phyloP scores from a whole-genome alignment of 2,329 filamentous ascomycete species.

The Cladophialophora chaetospira region DNA sequence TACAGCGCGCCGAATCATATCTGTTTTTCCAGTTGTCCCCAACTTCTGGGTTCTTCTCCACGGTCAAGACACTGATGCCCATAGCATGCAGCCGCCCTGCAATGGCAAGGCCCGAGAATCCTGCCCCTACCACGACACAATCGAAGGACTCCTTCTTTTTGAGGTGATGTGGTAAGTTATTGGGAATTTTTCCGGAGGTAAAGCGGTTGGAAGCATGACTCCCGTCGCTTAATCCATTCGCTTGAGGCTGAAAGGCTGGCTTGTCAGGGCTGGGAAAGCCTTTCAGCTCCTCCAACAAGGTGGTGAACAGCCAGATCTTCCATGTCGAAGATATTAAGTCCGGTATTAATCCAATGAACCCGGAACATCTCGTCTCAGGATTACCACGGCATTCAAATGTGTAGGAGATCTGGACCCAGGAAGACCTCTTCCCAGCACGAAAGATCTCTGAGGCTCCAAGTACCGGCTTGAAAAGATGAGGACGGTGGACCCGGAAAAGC shows the following conservation, averaged over 20 bases:
- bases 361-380: conserved; percentile 20
- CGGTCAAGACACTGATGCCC: conserved; percentile 44
- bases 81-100: conserved; percentile 50
- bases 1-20: conserved; percentile 47
- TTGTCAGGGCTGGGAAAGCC: conserved; percentile 30
- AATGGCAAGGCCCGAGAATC: conserved; percentile 48
- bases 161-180: too few relatives aligned
- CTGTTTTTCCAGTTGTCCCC: conserved; percentile 51
- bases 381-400: conserved; percentile 14
- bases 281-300: conserved; percentile 32
- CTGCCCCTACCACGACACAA: conserved; percentile 43
- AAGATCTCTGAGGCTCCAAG: too few relatives aligned
- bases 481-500: too few relatives aligned
- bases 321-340: conserved; percentile 17
- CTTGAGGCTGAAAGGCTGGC: background rate
- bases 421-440: too few relatives aligned
- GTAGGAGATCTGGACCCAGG: conserved; percentile 8
- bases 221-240: background rate
- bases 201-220: background rate
- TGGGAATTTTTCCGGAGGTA: background rate
- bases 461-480: too few relatives aligned
- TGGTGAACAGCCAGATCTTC: conserved; percentile 35
- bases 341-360: conserved; percentile 30
- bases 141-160: conserved; percentile 31
- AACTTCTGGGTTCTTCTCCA: conserved; percentile 47